Conservation (phyloP, 108 stramenopile genomes). For the Skeletonema tropicum region DNA sequence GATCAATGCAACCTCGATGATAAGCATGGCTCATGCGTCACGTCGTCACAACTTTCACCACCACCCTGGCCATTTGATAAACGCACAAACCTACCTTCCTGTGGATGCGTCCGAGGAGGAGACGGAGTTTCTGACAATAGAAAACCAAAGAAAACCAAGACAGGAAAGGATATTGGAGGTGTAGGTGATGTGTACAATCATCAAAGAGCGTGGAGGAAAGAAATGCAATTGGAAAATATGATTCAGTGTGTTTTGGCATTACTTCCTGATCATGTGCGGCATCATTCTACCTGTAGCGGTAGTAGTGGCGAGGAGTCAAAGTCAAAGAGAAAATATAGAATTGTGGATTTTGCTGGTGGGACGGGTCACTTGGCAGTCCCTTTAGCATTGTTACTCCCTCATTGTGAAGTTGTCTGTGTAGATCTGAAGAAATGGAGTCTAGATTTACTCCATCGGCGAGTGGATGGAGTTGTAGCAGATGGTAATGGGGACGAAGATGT, state of each 20-base stretch:
- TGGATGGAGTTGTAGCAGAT: constrained; percentile 13
- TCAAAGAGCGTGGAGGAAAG: constrained; percentile 64
- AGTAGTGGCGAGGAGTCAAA: neutral
- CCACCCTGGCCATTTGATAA: constrained; percentile 39
- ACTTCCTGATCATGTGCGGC: constrained; percentile 39
- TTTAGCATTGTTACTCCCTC: constrained; percentile 65
- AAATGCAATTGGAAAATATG: constrained; percentile 65
- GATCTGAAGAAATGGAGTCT: constrained; percentile 67
- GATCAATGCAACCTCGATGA: constrained; percentile 4
- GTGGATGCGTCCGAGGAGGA: constrained; percentile 18
- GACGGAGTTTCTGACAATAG: neutral
- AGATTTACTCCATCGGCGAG: constrained; percentile 60
- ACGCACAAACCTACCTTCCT: constrained; percentile 11
- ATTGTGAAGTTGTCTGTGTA: constrained; percentile 65
- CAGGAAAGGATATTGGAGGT: constrained; percentile 16
- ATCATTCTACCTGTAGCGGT: neutral
- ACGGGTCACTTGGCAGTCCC: constrained; percentile 73
- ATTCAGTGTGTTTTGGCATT: constrained; percentile 69
- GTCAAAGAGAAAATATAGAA: constrained; percentile 40
- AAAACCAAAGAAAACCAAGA: constrained; percentile 30
- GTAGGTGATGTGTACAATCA: constrained; percentile 45
- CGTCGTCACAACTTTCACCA: constrained; percentile 3
- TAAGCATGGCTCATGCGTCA: neutral
- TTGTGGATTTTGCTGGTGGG: constrained; percentile 84
- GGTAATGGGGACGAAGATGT: neutral